Percentiles rank a stretch among this genome's conserved stretches.
Conservation (phyloP, 139 green algal genomes). For the Limnomonas spitsbergensis region DNA sequence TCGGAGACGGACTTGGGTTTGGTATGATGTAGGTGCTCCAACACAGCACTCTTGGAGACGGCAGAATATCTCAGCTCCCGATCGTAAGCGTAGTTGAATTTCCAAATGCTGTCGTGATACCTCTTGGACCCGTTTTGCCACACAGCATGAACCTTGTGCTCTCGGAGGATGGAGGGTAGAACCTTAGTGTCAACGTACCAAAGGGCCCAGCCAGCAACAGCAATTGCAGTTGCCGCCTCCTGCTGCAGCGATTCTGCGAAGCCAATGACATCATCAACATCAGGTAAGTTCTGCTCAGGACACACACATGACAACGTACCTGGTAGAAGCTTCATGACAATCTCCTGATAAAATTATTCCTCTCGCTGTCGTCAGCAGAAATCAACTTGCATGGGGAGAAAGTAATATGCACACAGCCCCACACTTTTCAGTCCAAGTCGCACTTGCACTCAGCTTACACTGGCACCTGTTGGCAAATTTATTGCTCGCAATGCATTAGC, state of each 20-base stretch:
- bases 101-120: constrained; percentile 64
- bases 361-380: too few relatives aligned
- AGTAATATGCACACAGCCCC: neutral
- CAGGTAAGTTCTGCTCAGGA: neutral
- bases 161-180: constrained; percentile 54
- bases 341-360: too few relatives aligned
- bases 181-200: constrained; percentile 56
- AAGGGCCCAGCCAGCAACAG: constrained; percentile 41
- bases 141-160: constrained; percentile 62
- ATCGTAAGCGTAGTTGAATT: constrained; percentile 59
- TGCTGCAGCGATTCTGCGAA: constrained; percentile 41
- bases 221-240: constrained; percentile 39
- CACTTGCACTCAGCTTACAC: too few relatives aligned
- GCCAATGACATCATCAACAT: constrained; percentile 8
- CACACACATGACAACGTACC: constrained; percentile 1
- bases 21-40: constrained; percentile 57
- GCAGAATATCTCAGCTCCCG: constrained; percentile 58
- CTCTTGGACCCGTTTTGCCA: constrained; percentile 50
- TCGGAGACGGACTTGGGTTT: constrained; percentile 45
- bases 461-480: too few relatives aligned
- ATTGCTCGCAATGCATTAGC: too few relatives aligned
- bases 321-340: constrained; percentile 19
- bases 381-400: neutral
- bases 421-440: too few relatives aligned
- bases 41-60: constrained; percentile 53